Evolutionary conservation across 768 basidiomycete genomes (phyloP), one percentile per base, ranked within the genome.

Genomic region (Phylloporus sp.): DNA sequence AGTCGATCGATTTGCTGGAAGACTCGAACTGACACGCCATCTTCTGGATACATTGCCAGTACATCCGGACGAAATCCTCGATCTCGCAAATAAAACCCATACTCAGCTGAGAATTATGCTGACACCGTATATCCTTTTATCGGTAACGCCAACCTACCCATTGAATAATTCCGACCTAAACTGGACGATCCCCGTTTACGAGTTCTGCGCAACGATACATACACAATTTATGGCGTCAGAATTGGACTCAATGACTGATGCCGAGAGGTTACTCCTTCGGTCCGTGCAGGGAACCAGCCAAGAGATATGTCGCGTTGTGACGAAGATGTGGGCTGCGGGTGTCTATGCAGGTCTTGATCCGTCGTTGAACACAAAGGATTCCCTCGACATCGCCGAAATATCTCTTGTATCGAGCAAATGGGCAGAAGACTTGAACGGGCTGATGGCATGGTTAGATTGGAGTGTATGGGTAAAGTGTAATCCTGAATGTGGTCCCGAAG

Each of bases 371-470:
- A 42, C 46, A 6, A 40, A 35, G 23, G 41, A 45, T 20, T 34
- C 24, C 8, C 43, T 9, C 9, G 34, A 54, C 10, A 3, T 49
- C 5, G 31, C 29, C 2, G 26, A 46, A 22, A 36, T 55, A 15
- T 47, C 13, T 2, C 23, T 13, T 8, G 44, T 71, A 29, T 32
- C 65, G 4, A 26, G 13, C 10, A 36, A 51, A 2, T 80, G 79
- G 79, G 39, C 22, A 24, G 39, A 40, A 23, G 39, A 40, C 8
- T 15, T 40, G 39, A 13, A 22, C 23, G 8, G 58, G 45, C 55
- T 80, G 23, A 76, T 79, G 70, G 36, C 35, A 0, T 81, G 80
- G 80, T 59, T 82, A 2, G 79, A 76, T 49, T 81, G 80, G 79
- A 71, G 68, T 47, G 59, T 68, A 16, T 82, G 79, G 80, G 60